phyloP scores from a whole-genome alignment of 306 rosid genomes.

The Quercus alba region DNA sequence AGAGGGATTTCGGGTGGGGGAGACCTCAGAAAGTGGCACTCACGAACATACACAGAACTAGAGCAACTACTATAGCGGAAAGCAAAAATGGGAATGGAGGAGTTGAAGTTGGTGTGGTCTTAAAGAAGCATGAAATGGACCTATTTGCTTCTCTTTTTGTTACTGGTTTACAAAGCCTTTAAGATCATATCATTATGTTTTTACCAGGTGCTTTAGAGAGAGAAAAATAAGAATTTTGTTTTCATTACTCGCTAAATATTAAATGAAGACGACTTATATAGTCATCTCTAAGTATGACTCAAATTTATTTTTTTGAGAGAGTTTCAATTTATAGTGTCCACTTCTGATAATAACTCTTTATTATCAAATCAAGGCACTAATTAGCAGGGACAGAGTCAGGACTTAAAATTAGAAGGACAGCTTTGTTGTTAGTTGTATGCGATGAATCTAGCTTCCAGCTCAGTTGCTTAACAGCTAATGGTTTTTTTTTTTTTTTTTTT shows the following conservation, averaged over 20 bases:
- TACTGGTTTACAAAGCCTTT: slow-evolving; percentile 7
- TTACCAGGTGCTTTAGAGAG: too few species aligned
- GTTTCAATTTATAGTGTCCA: fast-evolving
- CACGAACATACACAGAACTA: slow-evolving; percentile 18
- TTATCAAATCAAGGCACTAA: too few species aligned
- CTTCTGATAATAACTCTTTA: fast-evolving
- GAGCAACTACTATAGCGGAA: slow-evolving; percentile 31
- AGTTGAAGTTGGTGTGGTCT: slow-evolving; percentile 29
- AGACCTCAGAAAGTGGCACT: slow-evolving; percentile 27
- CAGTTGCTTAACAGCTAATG: too few species aligned
- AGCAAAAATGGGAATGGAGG: slow-evolving; percentile 24
- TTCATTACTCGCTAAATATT: too few species aligned
- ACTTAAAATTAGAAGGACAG: too few species aligned
- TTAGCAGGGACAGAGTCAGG: fast-evolving
- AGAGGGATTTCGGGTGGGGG: slow-evolving; percentile 48
- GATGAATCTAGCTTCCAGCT: fast-evolving
- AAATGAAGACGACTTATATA: too few species aligned
- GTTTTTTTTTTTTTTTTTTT: too few species aligned
- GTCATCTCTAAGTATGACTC: too few species aligned
- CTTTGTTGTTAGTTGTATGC: too few species aligned
- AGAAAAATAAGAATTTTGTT: too few species aligned
- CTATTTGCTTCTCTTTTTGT: slow-evolving; percentile 7
- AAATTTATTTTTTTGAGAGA: too few species aligned
- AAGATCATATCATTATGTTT: neutral
- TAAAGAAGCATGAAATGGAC: slow-evolving; percentile 9